Evolutionary conservation across 768 basidiomycete species (phyloP), one percentile per base, ranked within the genome.

Genomic region (Lactifluus pinguis): DNA sequence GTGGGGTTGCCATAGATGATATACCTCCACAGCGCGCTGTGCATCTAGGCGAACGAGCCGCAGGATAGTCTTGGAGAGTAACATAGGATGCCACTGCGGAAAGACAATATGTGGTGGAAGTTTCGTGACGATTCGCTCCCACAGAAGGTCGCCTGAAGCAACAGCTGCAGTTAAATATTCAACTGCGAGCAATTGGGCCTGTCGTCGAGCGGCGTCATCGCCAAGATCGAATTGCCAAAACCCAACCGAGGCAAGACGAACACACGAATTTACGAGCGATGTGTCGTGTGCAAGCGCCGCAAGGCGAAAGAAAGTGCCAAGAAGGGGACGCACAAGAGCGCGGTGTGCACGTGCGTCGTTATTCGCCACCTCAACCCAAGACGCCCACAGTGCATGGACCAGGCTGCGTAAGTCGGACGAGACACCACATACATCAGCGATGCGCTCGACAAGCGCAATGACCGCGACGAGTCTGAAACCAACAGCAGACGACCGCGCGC

Each of bases 261-360:
- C 56, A 52, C 64, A 54, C 4, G 55, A 56, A n/a, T 34, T 49
- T 19, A 60, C 60, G 25, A 65, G 64, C 8, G 53, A 51, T 25
- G 10, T 13, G 45, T 66, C 80, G 6, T 62, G 66, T 6, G 76
- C 69, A n/a, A 67, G 60, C 15, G 69, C 74, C 8, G 81, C 74
- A 36, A 83, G 66, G 48, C 72, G 77, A 34, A 84, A 69, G 66
- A 84, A 82, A 1, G 78, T 69, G 6, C 74, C 69, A 5, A 74
- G 63, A 39, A 81, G 69, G 8, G 72, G 72, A 21, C 75, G 75
- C n/a, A 73, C 55, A 19, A 59, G 45, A 3, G 63, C 54, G 21
- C 56, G 11, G 45, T 65, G 57, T 29, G 60, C 49, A 29, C 47
- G 36, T 17, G 59, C 49, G 44, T 65, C 59, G 15, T 66, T 55